phyloP scores from a whole-genome alignment of 2,329 filamentous ascomycete species.

The Uncinocarpus reesii region DNA sequence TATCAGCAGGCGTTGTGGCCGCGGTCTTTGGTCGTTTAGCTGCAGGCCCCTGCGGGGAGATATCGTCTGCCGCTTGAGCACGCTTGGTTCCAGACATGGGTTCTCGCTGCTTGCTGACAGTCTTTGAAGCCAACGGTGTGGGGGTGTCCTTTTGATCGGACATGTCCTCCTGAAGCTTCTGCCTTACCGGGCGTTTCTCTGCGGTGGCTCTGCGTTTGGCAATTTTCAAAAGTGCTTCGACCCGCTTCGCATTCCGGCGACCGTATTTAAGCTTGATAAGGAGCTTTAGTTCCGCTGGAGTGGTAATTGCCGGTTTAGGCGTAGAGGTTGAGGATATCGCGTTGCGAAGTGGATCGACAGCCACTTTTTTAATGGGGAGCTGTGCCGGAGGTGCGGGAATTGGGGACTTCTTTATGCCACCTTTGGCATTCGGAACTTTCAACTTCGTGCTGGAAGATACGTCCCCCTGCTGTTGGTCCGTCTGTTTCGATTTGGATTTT shows the following conservation, averaged over 20 bases:
- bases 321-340: background rate
- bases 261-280: slow-evolving; percentile 45
- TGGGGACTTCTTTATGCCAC: slow-evolving; percentile 1
- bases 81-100: slow-evolving; percentile 21
- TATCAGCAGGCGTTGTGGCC: slow-evolving; percentile 26
- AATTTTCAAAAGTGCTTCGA: slow-evolving; percentile 39
- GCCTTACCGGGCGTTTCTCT: slow-evolving; percentile 22
- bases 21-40: slow-evolving; percentile 30
- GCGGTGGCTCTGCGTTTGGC: slow-evolving; percentile 28
- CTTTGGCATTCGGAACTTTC: slow-evolving; percentile 9
- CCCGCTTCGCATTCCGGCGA: slow-evolving; percentile 39
- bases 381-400: background rate
- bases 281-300: slow-evolving; percentile 22
- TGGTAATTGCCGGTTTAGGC: background rate
- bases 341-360: slow-evolving; percentile 1
- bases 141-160: slow-evolving; percentile 16
- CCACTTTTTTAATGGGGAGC: slow-evolving; percentile 7
- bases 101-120: slow-evolving; percentile 17
- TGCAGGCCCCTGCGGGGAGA: slow-evolving; percentile 22
- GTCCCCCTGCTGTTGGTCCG: slow-evolving; percentile 16
- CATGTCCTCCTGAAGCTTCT: slow-evolving; percentile 19
- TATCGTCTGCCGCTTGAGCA: slow-evolving; percentile 20
- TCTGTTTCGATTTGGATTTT: background rate
- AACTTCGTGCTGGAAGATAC: slow-evolving; percentile 16
- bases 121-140: slow-evolving; percentile 14